These are phyloP conservation scores for Podospora conica DNA, from an alignment of 495 filamentous ascomycete genomes.

Conservation along the genomic window DNA sequence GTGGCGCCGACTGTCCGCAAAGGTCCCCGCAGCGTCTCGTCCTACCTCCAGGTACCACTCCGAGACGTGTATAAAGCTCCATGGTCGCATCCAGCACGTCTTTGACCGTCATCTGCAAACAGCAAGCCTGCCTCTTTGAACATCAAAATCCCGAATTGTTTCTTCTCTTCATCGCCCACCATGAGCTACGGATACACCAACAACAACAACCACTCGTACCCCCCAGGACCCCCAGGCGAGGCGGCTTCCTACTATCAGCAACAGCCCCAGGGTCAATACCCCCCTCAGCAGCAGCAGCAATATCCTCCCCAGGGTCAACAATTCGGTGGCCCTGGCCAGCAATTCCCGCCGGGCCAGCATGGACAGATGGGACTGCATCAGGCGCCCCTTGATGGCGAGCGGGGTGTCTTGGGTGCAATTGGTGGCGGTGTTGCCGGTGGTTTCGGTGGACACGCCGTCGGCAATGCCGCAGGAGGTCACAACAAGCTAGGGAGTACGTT, in stretches of 20 bases:
- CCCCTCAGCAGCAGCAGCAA: conserved; percentile 15
- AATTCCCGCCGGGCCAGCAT: conserved; percentile 14
- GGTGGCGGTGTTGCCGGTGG: conserved; percentile 31
- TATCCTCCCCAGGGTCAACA: neutral
- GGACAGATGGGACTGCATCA: too few species aligned
- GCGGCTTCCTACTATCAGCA: conserved; percentile 20
- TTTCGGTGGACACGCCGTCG: conserved; percentile 31
- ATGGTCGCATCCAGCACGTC: neutral
- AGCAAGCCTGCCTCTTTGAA: neutral
- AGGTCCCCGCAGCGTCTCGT: neutral
- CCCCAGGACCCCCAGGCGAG: conserved; percentile 9
- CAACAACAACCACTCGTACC: neutral
- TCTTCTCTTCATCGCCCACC: neutral
- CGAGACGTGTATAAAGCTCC: neutral
- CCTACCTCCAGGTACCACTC: neutral
- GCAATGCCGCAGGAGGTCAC: conserved; percentile 30
- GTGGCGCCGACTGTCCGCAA: neutral
- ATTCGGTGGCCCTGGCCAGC: too few species aligned
- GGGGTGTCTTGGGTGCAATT: conserved; percentile 31
- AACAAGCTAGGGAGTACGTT: conserved; percentile 20
- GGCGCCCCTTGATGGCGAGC: conserved; percentile 29
- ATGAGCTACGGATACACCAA: conserved; percentile 9
- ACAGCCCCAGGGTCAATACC: conserved; percentile 13
- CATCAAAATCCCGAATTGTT: neutral
- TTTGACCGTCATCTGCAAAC: neutral